A percentile compares a stretch with the other conserved stretches of the same genome.
These are phyloP conservation scores for Scheffersomyces ergatensis DNA, from an alignment of 805 yeast genomes.

Conservation along the genomic window DNA sequence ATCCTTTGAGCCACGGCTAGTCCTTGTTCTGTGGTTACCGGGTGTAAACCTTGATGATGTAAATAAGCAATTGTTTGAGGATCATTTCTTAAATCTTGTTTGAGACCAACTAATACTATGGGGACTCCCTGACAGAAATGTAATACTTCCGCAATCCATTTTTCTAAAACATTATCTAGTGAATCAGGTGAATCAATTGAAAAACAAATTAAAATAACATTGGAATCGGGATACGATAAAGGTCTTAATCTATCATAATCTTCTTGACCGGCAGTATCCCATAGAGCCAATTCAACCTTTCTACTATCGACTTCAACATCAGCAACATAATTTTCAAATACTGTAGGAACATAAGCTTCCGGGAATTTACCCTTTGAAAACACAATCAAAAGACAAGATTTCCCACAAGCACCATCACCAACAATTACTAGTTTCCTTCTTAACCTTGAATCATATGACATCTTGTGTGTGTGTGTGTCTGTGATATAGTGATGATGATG, in stretches of 20 bases:
- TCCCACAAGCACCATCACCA: slow-evolving; percentile 98
- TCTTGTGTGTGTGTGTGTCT: too few species aligned
- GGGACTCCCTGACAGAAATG: slow-evolving; percentile 96
- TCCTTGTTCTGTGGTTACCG: slow-evolving; percentile 81
- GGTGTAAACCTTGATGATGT: slow-evolving; percentile 59
- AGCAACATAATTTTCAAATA: slow-evolving; percentile 95
- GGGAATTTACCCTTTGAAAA: slow-evolving; percentile 88
- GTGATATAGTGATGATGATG: too few species aligned
- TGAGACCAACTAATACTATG: slow-evolving; percentile 88
- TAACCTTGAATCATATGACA: too few species aligned
- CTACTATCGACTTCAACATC: slow-evolving; percentile 70
- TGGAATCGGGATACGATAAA: slow-evolving; percentile 73
- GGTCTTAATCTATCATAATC: too few species aligned
- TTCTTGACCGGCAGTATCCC: slow-evolving; percentile 93
- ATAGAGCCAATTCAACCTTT: slow-evolving; percentile 82
- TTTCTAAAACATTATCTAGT: slow-evolving; percentile 89
- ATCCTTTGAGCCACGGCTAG: slow-evolving; percentile 84
- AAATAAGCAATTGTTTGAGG: slow-evolving; percentile 72
- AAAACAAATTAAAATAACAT: slow-evolving; percentile 88
- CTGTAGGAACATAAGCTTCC: slow-evolving; percentile 93
- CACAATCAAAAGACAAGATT: slow-evolving; percentile 84
- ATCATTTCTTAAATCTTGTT: slow-evolving; percentile 84
- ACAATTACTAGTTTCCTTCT: slow-evolving; percentile 89
- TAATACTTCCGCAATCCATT: slow-evolving; percentile 91
- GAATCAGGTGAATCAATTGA: slow-evolving; percentile 90